Evolutionary conservation across 1,284 basidiomycete species (phyloP), one percentile per base, ranked within the genome.

Genomic region (Cryptococcus sp.): DNA sequence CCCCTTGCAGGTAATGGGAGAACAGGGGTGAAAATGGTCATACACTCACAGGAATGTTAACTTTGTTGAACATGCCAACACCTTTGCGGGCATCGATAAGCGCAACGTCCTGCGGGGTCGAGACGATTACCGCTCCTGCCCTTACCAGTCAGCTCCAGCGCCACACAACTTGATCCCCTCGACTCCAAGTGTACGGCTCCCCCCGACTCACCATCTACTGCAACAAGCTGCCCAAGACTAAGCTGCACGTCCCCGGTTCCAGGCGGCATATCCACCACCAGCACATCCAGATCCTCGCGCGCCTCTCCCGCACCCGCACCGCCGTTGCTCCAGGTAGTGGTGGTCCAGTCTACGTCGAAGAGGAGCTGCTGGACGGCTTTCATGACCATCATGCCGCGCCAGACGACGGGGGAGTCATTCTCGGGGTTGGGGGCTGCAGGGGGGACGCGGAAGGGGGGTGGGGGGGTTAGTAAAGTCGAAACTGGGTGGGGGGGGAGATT

Each of bases 331-430:
- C 48, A 33, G 13, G 66, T 65, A 37, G 69, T 16, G 1, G 54
- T 52, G 1, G 68, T 71, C 95, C 96, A 98, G 73, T 98, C 95
- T 2, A 98, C 92, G 65, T 98, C 93, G 70, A 98, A 98, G 0
- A 98, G 82, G 0, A 98, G 81, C 73, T 98, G 91, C 75, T 98
- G 95, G 0, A 95, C 92, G 23, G 95, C 94, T 73, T 98, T 98
- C 79, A 96, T 94, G 1, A 98, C 96, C 95, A 98, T 98, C 49
- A 98, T 84, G 1, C 95, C 95, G 39, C 95, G 83, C 95, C 95
- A 98, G 23, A 95, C 91, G 18, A 98, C 83, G 0, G 92, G 86
- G 0, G 85, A 85, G 67, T 93, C 88, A 38, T 81, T 80, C 42
- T 49, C 79, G n/a, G 73, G 72, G 57, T 75, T 73, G 35, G 74